These are phyloP conservation scores for Aspergillus transmontanensis DNA, from an alignment of 2,329 filamentous ascomycete species.

Conservation along the genomic window DNA sequence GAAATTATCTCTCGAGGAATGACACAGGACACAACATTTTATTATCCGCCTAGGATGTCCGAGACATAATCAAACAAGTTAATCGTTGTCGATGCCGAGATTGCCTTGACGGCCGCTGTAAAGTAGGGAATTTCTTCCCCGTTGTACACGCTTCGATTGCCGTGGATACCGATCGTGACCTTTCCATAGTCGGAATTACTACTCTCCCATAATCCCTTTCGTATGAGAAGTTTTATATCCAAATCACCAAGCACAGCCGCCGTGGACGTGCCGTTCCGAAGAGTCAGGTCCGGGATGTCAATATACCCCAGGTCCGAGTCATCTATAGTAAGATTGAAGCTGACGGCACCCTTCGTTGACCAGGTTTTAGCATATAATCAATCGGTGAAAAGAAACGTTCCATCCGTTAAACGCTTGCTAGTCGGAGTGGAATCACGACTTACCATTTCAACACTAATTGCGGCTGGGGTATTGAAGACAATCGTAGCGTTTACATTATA, in stretches of 20 bases:
- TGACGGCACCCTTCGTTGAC: conserved; percentile 22
- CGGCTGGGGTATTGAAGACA: conserved; percentile 23
- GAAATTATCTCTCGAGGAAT: no score
- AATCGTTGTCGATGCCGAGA: conserved; percentile 20
- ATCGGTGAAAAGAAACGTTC: no score
- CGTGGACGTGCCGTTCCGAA: conserved; percentile 16
- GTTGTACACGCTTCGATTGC: conserved; percentile 28
- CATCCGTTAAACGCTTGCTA: no score
- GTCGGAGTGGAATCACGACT: no score
- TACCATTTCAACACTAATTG: conserved; percentile 28
- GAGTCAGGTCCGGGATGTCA: conserved; percentile 24
- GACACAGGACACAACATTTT: no score
- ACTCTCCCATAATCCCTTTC: conserved; percentile 20
- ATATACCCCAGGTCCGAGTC: conserved; percentile 24
- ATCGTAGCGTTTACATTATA: conserved; percentile 32
- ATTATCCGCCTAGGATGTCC: background rate
- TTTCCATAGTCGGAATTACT: conserved; percentile 17
- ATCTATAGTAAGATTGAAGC: conserved; percentile 28
- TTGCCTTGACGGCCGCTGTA: conserved; percentile 25
- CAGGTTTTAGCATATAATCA: background rate
- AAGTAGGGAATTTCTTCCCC: conserved; percentile 30
- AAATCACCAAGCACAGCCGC: conserved; percentile 21
- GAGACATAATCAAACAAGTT: conserved; percentile 27
- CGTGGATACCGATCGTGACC: conserved; percentile 27
- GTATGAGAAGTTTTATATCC: conserved; percentile 22